These are phyloP conservation scores for Cladosporium sphaerospermum DNA, from an alignment of 2,329 filamentous ascomycete species.

Conservation along the genomic window DNA sequence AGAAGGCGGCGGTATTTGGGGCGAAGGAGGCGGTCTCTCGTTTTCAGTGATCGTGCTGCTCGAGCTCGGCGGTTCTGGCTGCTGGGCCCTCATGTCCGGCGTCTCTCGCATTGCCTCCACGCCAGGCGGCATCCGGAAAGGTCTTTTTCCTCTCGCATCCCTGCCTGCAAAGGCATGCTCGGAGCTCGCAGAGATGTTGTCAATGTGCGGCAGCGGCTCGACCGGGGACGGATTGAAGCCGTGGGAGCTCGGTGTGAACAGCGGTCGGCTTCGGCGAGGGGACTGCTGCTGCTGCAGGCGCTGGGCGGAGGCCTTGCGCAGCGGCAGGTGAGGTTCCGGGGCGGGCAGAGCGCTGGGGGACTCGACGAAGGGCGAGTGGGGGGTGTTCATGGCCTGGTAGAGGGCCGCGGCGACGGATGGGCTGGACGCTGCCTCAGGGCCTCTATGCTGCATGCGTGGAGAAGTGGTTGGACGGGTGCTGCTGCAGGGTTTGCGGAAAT, in stretches of 20 bases:
- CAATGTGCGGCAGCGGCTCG: constrained; percentile 23
- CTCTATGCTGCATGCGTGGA: constrained; percentile 3
- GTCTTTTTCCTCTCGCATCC: constrained; percentile 19
- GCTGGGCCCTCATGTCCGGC: constrained; percentile 13
- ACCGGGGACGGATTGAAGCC: constrained; percentile 28
- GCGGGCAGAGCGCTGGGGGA: constrained; percentile 1
- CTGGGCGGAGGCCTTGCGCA: constrained; percentile 37
- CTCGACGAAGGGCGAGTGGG: not conserved
- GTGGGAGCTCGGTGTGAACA: constrained; percentile 22
- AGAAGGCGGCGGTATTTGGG: constrained; percentile 19
- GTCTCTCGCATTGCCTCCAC: constrained; percentile 17
- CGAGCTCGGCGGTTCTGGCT: constrained; percentile 14
- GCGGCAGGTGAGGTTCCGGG: constrained; percentile 37
- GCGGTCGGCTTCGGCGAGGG: constrained; percentile 21
- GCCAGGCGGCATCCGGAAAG: constrained; percentile 25
- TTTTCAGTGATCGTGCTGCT: constrained; percentile 9
- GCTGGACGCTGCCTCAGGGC: constrained; percentile 2
- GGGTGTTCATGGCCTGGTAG: constrained; percentile 22
- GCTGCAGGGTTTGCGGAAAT: constrained; percentile 8
- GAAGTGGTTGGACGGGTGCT: not conserved
- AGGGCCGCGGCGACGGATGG: constrained; percentile 22
- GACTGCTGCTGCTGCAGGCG: constrained; percentile 32
- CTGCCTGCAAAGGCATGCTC: constrained; percentile 30
- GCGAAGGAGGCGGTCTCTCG: constrained; percentile 19
- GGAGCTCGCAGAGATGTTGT: constrained; percentile 27